Conservation (phyloP, 345 rosid species). For the Microthlaspi erraticum region DNA sequence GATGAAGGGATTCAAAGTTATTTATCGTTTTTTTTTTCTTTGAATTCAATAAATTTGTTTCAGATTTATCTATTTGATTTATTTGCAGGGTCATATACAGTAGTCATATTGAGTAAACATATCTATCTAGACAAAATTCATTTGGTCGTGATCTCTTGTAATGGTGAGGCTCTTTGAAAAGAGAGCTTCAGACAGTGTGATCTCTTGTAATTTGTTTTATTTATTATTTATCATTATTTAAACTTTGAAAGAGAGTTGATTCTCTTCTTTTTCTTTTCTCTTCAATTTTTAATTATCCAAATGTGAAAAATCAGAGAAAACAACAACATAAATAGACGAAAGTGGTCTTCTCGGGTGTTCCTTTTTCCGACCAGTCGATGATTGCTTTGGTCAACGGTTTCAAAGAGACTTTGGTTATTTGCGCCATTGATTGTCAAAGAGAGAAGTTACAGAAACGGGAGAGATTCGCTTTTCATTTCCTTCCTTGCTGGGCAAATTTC, state of each 20-base stretch:
- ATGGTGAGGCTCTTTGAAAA: background rate
- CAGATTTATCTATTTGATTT: background rate
- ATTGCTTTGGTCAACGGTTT: constrained; percentile 35
- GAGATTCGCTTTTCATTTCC: constrained; percentile 13
- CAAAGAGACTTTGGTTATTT: constrained; percentile 13
- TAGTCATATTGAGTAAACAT: background rate
- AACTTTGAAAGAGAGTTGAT: background rate
- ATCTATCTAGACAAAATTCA: constrained; percentile 3
- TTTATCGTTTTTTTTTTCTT: background rate
- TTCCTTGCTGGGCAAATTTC: constrained; percentile 16
- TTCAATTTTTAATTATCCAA: background rate
- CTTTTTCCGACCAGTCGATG: constrained; percentile 41
- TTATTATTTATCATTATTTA: background rate
- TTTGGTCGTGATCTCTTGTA: background rate
- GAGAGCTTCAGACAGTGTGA: constrained; percentile 3
- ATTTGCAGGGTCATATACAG: constrained; percentile 6
- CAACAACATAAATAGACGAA: constrained; percentile 13
- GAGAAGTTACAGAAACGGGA: background rate
- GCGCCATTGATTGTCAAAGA: constrained; percentile 27
- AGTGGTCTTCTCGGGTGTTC: constrained; percentile 27
- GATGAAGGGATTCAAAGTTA: constrained; percentile 2
- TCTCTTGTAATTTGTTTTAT: background rate
- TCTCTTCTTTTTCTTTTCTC: background rate
- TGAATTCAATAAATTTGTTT: background rate
- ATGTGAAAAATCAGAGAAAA: background rate